phyloP scores from a whole-genome alignment of 257 asterid genomes.

The Phtheirospermum japonicum region DNA sequence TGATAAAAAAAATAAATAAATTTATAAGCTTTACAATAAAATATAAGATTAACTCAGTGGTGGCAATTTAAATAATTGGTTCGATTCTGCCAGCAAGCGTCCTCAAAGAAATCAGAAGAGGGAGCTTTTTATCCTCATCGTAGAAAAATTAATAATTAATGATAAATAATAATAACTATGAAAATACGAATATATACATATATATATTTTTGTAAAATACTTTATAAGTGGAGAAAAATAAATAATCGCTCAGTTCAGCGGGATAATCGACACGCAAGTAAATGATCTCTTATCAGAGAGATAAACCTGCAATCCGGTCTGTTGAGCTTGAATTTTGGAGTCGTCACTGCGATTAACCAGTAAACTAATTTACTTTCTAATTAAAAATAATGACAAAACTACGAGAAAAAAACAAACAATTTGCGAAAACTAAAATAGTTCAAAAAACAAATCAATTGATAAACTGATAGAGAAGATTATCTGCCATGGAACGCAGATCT shows the following conservation, averaged over 20 bases:
- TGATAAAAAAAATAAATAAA: not conserved
- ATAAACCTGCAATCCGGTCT: slow-evolving; percentile 79
- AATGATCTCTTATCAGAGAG: slow-evolving; percentile 25
- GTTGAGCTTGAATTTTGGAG: slow-evolving; percentile 86
- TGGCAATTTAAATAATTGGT: slow-evolving; percentile 59
- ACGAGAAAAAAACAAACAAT: not conserved
- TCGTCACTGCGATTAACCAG: slow-evolving; percentile 65
- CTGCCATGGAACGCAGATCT: not conserved
- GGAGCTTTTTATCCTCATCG: slow-evolving; percentile 88
- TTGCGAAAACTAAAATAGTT: not conserved
- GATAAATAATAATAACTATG: not conserved
- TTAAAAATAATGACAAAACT: not conserved
- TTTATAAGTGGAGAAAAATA: not conserved
- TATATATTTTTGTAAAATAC: too few relatives aligned
- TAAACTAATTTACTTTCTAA: not conserved
- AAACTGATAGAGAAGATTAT: not conserved
- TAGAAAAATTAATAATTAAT: slow-evolving; percentile 3
- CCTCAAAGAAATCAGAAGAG: slow-evolving; percentile 81
- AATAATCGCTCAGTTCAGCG: slow-evolving; percentile 92
- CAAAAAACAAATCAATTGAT: not conserved
- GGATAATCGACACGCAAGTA: slow-evolving; percentile 71
- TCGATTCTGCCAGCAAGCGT: slow-evolving; percentile 88
- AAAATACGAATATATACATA: too few relatives aligned
- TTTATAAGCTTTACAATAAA: not conserved
- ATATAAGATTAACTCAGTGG: slow-evolving; percentile 54